Percentiles rank a stretch among this genome's conserved stretches.
phyloP scores from a whole-genome alignment of 306 rosid species.

The Pachyrhizus erosus region DNA sequence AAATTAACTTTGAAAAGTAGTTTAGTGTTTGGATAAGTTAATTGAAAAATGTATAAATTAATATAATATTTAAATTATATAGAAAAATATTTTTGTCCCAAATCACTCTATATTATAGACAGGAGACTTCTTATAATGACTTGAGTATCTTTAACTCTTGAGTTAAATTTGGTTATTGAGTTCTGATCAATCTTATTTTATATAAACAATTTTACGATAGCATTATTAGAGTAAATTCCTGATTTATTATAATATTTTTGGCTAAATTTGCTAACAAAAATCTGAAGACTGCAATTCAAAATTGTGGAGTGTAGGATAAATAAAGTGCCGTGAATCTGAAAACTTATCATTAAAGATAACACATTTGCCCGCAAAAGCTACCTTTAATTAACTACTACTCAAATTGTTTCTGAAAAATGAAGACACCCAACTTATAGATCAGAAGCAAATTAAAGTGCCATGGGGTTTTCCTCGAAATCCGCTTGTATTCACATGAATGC shows the following conservation, averaged over 20 bases:
- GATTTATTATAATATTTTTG: background rate
- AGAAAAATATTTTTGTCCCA: background rate
- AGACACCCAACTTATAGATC: slow-evolving; percentile 24
- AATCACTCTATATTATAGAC: background rate
- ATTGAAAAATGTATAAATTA: background rate
- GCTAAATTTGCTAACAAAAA: background rate
- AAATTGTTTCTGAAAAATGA: slow-evolving; percentile 29
- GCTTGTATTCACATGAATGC: slow-evolving; percentile 42
- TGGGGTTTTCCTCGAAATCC: slow-evolving; percentile 1
- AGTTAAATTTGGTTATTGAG: background rate
- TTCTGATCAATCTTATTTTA: background rate
- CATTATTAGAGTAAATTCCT: background rate
- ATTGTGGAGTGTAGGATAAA: slow-evolving; percentile 1
- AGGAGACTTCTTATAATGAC: background rate
- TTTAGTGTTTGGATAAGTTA: background rate
- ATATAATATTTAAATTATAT: background rate
- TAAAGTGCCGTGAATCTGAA: slow-evolving; percentile 34
- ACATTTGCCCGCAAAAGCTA: slow-evolving; percentile 31
- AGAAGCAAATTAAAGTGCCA: slow-evolving; percentile 20
- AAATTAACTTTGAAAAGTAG: background rate
- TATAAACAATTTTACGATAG: background rate
- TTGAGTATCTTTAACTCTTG: background rate
- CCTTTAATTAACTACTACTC: slow-evolving; percentile 18
- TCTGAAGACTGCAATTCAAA: background rate
- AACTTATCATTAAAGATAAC: slow-evolving; percentile 4